A percentile compares a stretch with the other conserved stretches of the same genome.
Conservation (phyloP, 2,329 filamentous ascomycete species). For the Seiridium cupressi region DNA sequence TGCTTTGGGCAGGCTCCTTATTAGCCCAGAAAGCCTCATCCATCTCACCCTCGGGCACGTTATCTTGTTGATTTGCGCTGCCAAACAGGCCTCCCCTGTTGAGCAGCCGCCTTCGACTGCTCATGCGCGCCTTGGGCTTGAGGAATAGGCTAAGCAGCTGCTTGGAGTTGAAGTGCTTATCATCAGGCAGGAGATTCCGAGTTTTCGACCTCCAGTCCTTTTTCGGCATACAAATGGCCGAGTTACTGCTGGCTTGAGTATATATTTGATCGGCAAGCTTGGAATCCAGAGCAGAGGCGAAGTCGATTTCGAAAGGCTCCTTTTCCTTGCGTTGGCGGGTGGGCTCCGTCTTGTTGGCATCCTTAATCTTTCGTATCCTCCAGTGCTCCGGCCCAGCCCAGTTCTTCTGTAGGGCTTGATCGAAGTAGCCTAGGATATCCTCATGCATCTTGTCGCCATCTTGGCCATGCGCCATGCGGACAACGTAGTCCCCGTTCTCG, state of each 20-base stretch:
- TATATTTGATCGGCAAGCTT: constrained; percentile 74
- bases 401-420: constrained; percentile 93
- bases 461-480: constrained; percentile 72
- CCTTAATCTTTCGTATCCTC: constrained; percentile 93
- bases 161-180: constrained; percentile 96
- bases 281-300: constrained; percentile 70
- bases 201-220: constrained; percentile 95
- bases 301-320: constrained; percentile 94
- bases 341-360: constrained; percentile 61
- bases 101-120: constrained; percentile 58
- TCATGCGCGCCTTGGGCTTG: constrained; percentile 87
- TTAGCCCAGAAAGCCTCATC: constrained; percentile 96
- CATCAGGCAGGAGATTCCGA: constrained; percentile 88
- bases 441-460: constrained; percentile 75
- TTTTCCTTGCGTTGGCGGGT: constrained; percentile 84
- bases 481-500: constrained; percentile 70
- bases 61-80: constrained; percentile 40
- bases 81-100: constrained; percentile 40
- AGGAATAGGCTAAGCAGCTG: constrained; percentile 87
- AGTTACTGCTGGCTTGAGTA: constrained; percentile 76
- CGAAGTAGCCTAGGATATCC: constrained; percentile 96
- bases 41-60: constrained; percentile 71
- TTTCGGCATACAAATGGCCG: constrained; percentile 82
- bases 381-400: constrained; percentile 99
- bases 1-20: constrained; percentile 49